Evolutionary conservation across 2,329 filamentous ascomycete species (phyloP), one percentile per base, ranked within the genome.

Genomic region (Alternaria alternata): DNA sequence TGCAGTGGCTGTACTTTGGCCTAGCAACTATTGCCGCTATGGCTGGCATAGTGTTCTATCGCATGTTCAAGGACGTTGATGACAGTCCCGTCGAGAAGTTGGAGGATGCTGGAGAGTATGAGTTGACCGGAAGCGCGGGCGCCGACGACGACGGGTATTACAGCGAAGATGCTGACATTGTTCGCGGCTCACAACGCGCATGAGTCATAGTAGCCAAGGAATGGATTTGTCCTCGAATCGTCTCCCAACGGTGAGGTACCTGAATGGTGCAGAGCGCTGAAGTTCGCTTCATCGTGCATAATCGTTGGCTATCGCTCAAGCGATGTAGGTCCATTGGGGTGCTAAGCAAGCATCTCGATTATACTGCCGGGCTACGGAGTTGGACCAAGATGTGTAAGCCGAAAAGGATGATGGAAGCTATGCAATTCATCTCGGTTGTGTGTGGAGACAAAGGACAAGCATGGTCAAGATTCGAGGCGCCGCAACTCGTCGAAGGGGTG

Each of bases 1-100:
- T 91, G 67, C 71, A 89, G 58, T 91, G 88, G 87, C 85, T 91
- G 83, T 91, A 90, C 68, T 81, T 82, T 24, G 86, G 85, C 20
- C 76, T 90, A n/a, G 83, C 83, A 5, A 69, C 78, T 54, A 81
- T 81, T 16, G 83, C 85, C 1, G 82, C 82, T 54, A 28, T 80
- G 2, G 80, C 82, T 3, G 85, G 85, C 22, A 77, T 81, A 30
- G 63, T 85, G 56, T 90, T 90, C 77, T 88, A 81, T 75, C 28
- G 79, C 32, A 66, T 80, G 47, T 87, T 85, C 77, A 63, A 28
- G 22, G 36, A 46, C 14, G 14, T 68, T 18, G 66, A 66, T 34
- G 54, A 59, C 6, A 48, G 49, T 8, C 44, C 43, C 1, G 18
- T 16, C 14, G 55, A 32, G 16, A 28, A 22, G 7, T 51, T 66